Conservation (phyloP, 83 land plant genomes). For the Thuja plicata region DNA sequence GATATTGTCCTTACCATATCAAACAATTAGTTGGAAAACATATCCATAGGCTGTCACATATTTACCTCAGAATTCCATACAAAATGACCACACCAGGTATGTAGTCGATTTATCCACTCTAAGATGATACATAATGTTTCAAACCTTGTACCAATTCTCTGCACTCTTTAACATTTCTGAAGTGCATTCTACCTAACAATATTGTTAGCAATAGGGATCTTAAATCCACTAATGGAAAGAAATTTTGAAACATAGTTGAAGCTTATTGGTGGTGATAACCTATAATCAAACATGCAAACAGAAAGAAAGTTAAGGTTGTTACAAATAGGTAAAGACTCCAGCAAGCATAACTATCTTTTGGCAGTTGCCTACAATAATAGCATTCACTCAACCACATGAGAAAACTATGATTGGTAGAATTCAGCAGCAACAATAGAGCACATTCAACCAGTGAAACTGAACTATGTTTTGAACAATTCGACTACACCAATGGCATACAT, state of each 20-base stretch:
- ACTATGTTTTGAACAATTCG: too few relatives aligned
- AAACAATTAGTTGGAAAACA: not conserved
- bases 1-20: not conserved
- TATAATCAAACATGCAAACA: not conserved
- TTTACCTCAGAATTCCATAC: not conserved
- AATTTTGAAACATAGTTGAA: not conserved
- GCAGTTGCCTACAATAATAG: not conserved
- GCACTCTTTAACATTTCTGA: too few relatives aligned
- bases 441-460: too few relatives aligned
- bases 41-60: not conserved
- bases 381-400: not conserved
- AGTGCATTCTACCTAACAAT: too few relatives aligned
- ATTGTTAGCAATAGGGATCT: too few relatives aligned
- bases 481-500: not conserved
- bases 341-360: not conserved
- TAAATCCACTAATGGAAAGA: too few relatives aligned
- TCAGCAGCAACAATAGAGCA: too few relatives aligned
- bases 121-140: too few relatives aligned
- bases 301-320: not conserved
- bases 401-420: too few relatives aligned
- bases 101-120: too few relatives aligned
- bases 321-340: not conserved
- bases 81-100: too few relatives aligned
- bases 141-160: too few relatives aligned
- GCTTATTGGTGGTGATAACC: not conserved